phyloP scores from a whole-genome alignment of 768 basidiomycete genomes.

The Mycena vulgaris region DNA sequence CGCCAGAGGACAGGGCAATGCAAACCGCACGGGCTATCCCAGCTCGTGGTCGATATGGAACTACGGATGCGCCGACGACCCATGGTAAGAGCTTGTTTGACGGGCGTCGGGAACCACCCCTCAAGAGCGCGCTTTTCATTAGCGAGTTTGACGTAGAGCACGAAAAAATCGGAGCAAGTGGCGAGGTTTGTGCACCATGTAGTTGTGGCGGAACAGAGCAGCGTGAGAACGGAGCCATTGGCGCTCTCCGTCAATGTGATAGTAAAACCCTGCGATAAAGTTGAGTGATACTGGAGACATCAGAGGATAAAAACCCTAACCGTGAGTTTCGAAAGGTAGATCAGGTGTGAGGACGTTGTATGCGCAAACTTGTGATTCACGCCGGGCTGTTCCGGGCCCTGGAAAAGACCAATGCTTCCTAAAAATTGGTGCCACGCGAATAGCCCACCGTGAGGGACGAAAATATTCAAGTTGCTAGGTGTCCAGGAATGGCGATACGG shows the following conservation, averaged over 20 bases:
- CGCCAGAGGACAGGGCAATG: not conserved
- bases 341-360: not conserved
- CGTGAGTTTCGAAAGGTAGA: not conserved
- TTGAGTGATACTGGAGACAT: not conserved
- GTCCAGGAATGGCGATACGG: not conserved
- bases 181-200: not conserved
- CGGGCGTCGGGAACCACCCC: not conserved
- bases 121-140: not conserved
- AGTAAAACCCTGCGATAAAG: not conserved
- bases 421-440: not conserved
- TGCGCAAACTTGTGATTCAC: not conserved
- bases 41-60: not conserved
- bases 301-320: not conserved
- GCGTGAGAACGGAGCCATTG: not conserved
- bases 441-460: not conserved
- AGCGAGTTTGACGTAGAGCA: not conserved
- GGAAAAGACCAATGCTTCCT: not conserved
- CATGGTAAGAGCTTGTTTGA: not conserved
- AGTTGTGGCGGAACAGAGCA: not conserved
- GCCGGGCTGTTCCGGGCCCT: not conserved
- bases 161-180: not conserved
- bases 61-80: not conserved
- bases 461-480: not conserved
- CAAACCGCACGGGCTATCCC: not conserved
- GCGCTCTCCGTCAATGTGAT: not conserved